phyloP scores from a whole-genome alignment of 345 rosid species.

The Capsella bursapastoris region DNA sequence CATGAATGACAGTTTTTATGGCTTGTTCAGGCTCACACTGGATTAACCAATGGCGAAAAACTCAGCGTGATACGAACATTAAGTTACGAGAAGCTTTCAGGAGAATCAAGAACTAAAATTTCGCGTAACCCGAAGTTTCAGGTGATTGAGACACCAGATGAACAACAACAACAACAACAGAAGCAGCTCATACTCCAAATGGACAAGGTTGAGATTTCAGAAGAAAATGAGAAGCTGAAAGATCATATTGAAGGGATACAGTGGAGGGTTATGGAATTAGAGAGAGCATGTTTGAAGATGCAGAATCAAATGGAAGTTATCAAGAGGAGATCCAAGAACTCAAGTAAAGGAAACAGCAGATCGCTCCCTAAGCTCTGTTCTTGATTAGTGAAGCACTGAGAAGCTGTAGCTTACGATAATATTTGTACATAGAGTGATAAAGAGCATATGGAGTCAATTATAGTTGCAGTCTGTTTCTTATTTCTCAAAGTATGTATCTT shows the following conservation, averaged over 20 bases:
- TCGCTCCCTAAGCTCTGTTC: constrained; percentile 89
- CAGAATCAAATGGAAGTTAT: constrained; percentile 76
- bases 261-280: constrained; percentile 81
- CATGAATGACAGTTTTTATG: neutral
- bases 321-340: constrained; percentile 57
- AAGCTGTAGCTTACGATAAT: constrained; percentile 11
- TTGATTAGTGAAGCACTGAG: constrained; percentile 39
- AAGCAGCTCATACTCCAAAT: constrained; percentile 43
- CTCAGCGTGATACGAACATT: constrained; percentile 59
- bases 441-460: constrained; percentile 33
- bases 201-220: constrained; percentile 53
- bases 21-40: constrained; percentile 64
- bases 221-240: constrained; percentile 57
- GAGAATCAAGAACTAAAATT: constrained; percentile 59
- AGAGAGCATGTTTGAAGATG: constrained; percentile 82
- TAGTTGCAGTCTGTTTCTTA: constrained; percentile 16
- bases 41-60: constrained; percentile 74
- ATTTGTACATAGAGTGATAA: constrained; percentile 40
- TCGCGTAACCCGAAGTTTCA: constrained; percentile 67
- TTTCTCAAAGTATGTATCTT: constrained; percentile 4
- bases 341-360: constrained; percentile 54
- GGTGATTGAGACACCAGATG: constrained; percentile 52
- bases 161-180: constrained; percentile 49
- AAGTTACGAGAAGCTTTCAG: constrained; percentile 73
- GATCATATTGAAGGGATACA: constrained; percentile 84